Evolutionary conservation across 192 early-diverging fungal species (phyloP), one percentile per base, ranked within the genome.

Genomic region (Linderina pennispora): DNA sequence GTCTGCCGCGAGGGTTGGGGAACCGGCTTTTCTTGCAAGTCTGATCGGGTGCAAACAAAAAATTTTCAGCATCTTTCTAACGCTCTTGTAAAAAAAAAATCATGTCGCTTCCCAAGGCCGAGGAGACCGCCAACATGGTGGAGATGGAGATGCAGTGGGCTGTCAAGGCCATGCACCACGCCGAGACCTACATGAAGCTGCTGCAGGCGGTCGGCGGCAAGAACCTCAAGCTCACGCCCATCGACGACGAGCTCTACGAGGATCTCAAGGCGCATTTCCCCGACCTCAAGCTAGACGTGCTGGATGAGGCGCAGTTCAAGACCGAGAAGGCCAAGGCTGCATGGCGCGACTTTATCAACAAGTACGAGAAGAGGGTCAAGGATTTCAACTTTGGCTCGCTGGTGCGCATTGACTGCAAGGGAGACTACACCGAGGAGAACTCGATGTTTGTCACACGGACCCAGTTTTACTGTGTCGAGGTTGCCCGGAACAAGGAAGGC

Each of bases 371-470:
- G 19, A 71, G 74, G 26, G 82, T 97, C n/a, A 74, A 78, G 39
- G 94, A 97, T 53, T 94, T 75, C 62, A 97, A 95, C 72, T 97
- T 94, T 81, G 94, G 94, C 7, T 87, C 90, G 15, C 72, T 97
- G 46, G 55, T 97, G 37, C 74, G 94, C 50, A 82, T 83, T 42
- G 78, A 87, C 55, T 66, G 77, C 49, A 71, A 60, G 22, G 77
- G 85, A 23, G 90, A 87, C 43, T 97, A 94, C 64, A 83, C 82
- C 11, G 82, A 86, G 46, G 77, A 87, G 17, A 97, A 97, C 72
- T 76, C 85, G 4, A 89, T 94, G 68, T 93, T 97, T 75, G 93
- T 80, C 77, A 83, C 74, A 76, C 73, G 83, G 37, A 79, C 86
- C 28, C 87, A 95, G 82, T 97, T 97, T 73, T 83, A 82, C 56